Evolutionary conservation across 495 filamentous ascomycete species (phyloP).

Genomic region (Penicillium salamii): DNA sequence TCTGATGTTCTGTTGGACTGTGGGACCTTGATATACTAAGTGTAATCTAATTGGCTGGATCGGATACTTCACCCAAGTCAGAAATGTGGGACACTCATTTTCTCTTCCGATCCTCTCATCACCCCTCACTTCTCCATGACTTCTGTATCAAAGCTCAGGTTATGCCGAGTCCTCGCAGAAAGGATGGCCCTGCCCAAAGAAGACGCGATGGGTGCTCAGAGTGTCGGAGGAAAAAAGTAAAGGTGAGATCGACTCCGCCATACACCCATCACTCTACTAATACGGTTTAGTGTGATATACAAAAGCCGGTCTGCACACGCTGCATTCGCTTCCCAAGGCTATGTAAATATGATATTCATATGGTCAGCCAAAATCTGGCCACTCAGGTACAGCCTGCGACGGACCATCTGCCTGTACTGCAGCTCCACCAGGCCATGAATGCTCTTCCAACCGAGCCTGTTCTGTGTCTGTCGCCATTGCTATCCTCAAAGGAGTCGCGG

Average conservation of each 20-base stretch:
- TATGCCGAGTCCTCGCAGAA: not conserved
- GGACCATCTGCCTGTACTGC: not conserved
- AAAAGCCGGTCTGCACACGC: slow-evolving; percentile 25
- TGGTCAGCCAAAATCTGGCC: slow-evolving; percentile 9
- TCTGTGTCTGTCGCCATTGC: slow-evolving; percentile 18
- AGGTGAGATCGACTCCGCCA: slow-evolving; percentile 9
- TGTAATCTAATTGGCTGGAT: not conserved
- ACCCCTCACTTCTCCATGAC: not conserved
- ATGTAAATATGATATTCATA: slow-evolving; percentile 24
- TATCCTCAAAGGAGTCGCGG: slow-evolving; percentile 19
- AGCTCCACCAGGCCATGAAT: not conserved
- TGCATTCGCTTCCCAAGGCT: slow-evolving; percentile 28
- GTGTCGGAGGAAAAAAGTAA: slow-evolving; percentile 35
- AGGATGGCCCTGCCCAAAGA: slow-evolving; percentile 2
- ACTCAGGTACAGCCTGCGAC: not conserved
- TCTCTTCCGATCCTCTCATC: not conserved
- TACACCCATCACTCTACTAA: not conserved
- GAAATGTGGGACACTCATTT: not conserved
- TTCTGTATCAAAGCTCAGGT: not conserved
- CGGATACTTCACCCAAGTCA: not conserved
- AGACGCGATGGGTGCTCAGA: slow-evolving; percentile 34
- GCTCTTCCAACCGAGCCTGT: slow-evolving; percentile 12
- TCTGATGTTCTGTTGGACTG: too few relatives aligned
- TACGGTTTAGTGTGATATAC: slow-evolving; percentile 25
- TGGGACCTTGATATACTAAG: too few relatives aligned